Percentiles rank a stretch among this genome's conserved stretches.
phyloP scores from a whole-genome alignment of 305 asterid genomes.

The Solanum hybrid region DNA sequence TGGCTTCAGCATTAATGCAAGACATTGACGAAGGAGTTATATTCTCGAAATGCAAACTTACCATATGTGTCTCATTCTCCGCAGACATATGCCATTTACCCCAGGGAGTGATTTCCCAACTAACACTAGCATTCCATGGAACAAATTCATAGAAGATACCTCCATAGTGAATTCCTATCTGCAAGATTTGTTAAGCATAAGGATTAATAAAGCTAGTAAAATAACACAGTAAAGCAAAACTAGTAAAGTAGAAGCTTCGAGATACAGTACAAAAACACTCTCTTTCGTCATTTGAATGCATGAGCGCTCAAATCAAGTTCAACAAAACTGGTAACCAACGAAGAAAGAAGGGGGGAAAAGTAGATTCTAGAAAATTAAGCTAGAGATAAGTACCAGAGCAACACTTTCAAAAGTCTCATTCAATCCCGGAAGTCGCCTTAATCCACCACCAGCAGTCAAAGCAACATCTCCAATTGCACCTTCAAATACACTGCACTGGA shows the following conservation, averaged over 20 bases:
- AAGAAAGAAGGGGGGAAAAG: neutral
- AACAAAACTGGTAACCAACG: conserved; percentile 2
- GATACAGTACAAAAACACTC: neutral
- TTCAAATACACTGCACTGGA: conserved; percentile 80
- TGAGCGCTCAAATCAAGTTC: neutral
- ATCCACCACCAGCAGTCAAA: conserved; percentile 78
- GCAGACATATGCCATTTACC: conserved; percentile 81
- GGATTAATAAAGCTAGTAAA: neutral
- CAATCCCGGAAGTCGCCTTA: conserved; percentile 78
- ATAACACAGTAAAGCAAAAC: neutral
- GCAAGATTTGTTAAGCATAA: conserved; percentile 20
- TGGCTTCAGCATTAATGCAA: neutral
- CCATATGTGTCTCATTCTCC: conserved; percentile 66
- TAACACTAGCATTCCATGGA: conserved; percentile 85
- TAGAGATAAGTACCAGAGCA: conserved; percentile 56
- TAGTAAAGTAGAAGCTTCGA: neutral
- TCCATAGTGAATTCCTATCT: conserved; percentile 78
- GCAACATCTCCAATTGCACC: conserved; percentile 84
- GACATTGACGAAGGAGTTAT: neutral
- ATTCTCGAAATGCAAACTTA: conserved; percentile 14
- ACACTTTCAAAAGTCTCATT: conserved; percentile 61
- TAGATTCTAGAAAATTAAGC: neutral
- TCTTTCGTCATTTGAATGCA: neutral
- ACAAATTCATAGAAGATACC: conserved; percentile 81
- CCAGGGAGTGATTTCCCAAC: conserved; percentile 84